Percentiles rank a stretch among this genome's conserved stretches.
Conservation (phyloP, 108 stramenopile species). For the Schizochytrium sp. region DNA sequence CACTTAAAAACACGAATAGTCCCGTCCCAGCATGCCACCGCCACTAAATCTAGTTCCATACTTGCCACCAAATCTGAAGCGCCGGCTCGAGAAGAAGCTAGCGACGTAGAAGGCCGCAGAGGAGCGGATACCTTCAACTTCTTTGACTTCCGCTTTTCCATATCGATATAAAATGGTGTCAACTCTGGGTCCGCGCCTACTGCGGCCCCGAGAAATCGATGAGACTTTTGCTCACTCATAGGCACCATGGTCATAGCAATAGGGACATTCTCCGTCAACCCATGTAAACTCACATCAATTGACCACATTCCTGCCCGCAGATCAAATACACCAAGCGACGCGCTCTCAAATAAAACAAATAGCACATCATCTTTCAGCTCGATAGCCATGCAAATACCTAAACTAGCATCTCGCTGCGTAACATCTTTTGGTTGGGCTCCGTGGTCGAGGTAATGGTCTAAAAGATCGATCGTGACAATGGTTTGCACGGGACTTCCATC, state of each 20-base stretch:
- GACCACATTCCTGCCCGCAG: neutral
- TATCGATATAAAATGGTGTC: neutral
- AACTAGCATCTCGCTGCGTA: neutral
- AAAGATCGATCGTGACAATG: neutral
- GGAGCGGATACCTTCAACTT: neutral
- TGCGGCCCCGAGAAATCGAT: neutral
- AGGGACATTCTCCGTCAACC: neutral
- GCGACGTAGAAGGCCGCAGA: neutral
- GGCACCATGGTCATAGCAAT: neutral
- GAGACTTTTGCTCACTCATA: neutral
- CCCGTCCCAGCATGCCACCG: conserved; percentile 18
- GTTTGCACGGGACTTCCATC: neutral
- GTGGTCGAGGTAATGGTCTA: neutral
- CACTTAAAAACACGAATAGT: neutral
- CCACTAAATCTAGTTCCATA: neutral
- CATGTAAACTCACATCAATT: neutral
- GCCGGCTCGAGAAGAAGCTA: neutral
- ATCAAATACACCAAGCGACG: neutral
- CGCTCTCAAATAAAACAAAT: neutral
- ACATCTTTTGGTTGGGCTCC: neutral
- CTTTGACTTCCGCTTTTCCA: conserved; percentile 4
- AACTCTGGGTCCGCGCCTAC: conserved; percentile 18
- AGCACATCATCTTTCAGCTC: neutral
- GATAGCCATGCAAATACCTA: conserved; percentile 7
- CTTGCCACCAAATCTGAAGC: neutral